These are phyloP conservation scores for Saccharomycopsis sp. DNA, from an alignment of 805 yeast species.

Conservation along the genomic window DNA sequence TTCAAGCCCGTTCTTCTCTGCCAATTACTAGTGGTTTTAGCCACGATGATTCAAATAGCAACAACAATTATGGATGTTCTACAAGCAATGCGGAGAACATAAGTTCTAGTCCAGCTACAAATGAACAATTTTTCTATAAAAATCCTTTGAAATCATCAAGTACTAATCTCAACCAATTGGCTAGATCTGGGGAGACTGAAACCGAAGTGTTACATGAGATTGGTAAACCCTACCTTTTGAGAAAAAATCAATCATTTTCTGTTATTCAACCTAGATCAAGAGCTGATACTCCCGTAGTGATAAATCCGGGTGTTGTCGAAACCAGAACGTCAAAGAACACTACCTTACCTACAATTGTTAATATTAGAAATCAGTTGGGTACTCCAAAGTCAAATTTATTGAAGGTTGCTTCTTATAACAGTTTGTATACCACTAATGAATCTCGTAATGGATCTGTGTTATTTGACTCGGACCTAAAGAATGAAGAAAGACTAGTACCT, in stretches of 20 bases:
- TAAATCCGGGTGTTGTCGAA: slow-evolving; percentile 1
- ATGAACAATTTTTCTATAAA: slow-evolving; percentile 19
- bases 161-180: not conserved
- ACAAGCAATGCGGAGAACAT: not conserved
- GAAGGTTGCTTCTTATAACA: slow-evolving; percentile 3
- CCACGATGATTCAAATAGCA: too few species aligned
- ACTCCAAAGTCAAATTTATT: too few species aligned
- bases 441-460: slow-evolving; percentile 35
- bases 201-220: slow-evolving; percentile 7
- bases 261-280: slow-evolving; percentile 20
- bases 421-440: slow-evolving; percentile 54
- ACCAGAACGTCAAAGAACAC: not conserved
- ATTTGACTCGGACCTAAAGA: not conserved
- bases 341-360: not conserved
- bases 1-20: not conserved
- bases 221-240: slow-evolving; percentile 9
- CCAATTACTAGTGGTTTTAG: slow-evolving; percentile 12
- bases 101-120: not conserved
- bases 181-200: slow-evolving; percentile 17
- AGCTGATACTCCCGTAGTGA: slow-evolving; percentile 9
- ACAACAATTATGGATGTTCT: too few species aligned
- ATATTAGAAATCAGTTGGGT: not conserved
- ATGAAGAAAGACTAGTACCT: slow-evolving; percentile 39
- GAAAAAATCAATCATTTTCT: slow-evolving; percentile 18
- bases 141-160: slow-evolving; percentile 9